These are phyloP conservation scores for Micractinium conductrix DNA, from an alignment of 139 green algal genomes.

Conservation along the genomic window DNA sequence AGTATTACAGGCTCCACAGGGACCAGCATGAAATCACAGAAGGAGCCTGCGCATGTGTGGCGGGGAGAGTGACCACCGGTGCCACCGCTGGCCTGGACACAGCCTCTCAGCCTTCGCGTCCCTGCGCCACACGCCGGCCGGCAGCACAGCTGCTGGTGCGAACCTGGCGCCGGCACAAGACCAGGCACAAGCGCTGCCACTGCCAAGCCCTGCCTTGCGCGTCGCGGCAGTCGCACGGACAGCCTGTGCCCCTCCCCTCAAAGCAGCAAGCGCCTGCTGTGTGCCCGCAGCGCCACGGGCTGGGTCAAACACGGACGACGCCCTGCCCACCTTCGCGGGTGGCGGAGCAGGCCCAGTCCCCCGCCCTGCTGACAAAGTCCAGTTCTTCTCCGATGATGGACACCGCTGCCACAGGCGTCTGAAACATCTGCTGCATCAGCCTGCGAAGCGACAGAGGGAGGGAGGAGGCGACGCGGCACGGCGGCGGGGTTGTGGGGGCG, in stretches of 20 bases:
- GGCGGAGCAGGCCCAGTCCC: slow-evolving; percentile 17
- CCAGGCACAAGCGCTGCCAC: too few species aligned
- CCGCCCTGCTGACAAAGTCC: slow-evolving; percentile 8
- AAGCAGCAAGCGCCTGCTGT: too few species aligned
- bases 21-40: slow-evolving; percentile 22
- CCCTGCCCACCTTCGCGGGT: not conserved
- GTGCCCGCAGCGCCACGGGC: too few species aligned
- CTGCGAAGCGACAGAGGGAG: not conserved
- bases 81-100: too few species aligned
- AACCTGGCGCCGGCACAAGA: not conserved
- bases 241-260: too few species aligned
- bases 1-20: slow-evolving; percentile 50
- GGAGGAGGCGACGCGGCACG: not conserved
- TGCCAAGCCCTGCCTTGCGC: too few species aligned
- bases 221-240: too few species aligned
- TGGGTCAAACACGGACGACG: too few species aligned
- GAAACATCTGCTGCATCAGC: slow-evolving; percentile 25
- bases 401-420: slow-evolving; percentile 10
- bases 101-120: too few species aligned
- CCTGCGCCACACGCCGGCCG: too few species aligned
- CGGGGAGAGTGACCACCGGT: too few species aligned
- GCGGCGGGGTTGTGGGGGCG: too few species aligned
- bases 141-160: slow-evolving; percentile 61
- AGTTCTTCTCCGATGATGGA: slow-evolving; percentile 19
- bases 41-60: slow-evolving; percentile 1